Percentiles rank a stretch among this genome's conserved stretches.
Conservation (phyloP, 768 basidiomycete species). For the Harrya chromipes region DNA sequence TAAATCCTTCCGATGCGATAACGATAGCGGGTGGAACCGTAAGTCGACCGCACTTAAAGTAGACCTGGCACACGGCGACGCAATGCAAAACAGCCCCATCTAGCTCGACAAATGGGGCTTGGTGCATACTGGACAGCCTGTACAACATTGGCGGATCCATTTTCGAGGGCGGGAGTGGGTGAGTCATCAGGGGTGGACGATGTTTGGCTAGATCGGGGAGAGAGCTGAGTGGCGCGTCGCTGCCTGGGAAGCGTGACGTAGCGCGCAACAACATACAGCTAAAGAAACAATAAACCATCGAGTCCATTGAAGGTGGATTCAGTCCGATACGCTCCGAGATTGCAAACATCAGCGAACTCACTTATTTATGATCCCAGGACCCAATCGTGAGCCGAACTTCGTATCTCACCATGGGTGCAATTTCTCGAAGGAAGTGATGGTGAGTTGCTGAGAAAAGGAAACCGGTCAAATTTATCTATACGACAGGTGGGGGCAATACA, state of each 20-base stretch:
- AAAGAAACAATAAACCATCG: background rate
- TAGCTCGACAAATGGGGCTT: conserved; percentile 18
- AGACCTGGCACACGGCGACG: conserved; percentile 57
- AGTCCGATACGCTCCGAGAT: background rate
- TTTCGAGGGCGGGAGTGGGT: background rate
- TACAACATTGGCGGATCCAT: conserved; percentile 13
- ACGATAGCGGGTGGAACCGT: conserved; percentile 68
- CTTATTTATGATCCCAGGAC: conserved; percentile 81
- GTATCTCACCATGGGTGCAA: conserved; percentile 57
- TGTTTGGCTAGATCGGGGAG: conserved; percentile 29
- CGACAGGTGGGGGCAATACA: background rate
- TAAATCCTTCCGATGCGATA: conserved; percentile 58
- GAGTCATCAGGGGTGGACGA: conserved; percentile 20
- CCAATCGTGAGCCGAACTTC: conserved; percentile 57
- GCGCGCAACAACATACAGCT: conserved; percentile 64
- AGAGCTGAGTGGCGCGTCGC: background rate
- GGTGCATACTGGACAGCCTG: conserved; percentile 1
- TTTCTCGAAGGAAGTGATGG: conserved; percentile 68
- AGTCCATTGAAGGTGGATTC: no score
- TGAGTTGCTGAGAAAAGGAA: conserved; percentile 48
- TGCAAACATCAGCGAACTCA: conserved; percentile 29
- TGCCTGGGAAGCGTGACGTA: conserved; percentile 54
- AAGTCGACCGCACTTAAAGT: conserved; percentile 70
- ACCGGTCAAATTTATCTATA: no score
- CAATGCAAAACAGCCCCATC: conserved; percentile 64